Base-by-base conservation (phyloP, 2,329 filamentous ascomycete genomes). In the Alternaria sp. region DNA sequence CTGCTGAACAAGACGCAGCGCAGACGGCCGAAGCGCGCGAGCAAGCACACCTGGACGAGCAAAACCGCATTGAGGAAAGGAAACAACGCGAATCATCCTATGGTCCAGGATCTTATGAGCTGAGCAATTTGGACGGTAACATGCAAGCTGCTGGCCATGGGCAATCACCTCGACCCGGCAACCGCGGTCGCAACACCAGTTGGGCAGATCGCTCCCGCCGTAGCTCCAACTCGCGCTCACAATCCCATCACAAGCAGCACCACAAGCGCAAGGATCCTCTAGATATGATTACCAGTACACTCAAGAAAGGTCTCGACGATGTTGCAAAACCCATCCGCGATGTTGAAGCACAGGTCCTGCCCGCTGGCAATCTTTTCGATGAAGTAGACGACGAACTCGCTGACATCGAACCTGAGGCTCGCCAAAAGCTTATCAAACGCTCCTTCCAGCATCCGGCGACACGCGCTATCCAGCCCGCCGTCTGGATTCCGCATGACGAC, bases 401-500 rank as follows among this genome's bases (percentile, higher is more conserved):
- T 78, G 95, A 99, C 75, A 84, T 99, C 50, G 95, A 92, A 1
- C 92, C 93, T 0, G 92, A 94, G 18, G 93, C 97, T 77, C 87
- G 95, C 70, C 94, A 98, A 74, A 85, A 89, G 59, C 87, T 98
- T 40, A 91, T 95, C 12, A 90, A 90, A 56, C 90, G 93, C 71
- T 93, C 94, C 0, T 99, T 99, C 79, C 90, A 94, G 80, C 95
- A 99, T 74, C 90, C 89, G 34, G 95, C 95, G 0, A 84, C 97
- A 38, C 89, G 95, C 9, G 92, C 94, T 2, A 87, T 91, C 54
- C 86, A 93, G 54, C 95, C 95, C 0, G 92, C 92, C 0, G 89
- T 99, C 27, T 99, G 95, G 95, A 92, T 99, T 45, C 95, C 95
- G 0, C 88, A 90, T 11, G 95, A 99, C 74, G 91, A 95, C 67